phyloP scores from a whole-genome alignment of 169 alveolate species.

The Cryptosporidium tyzzeri region DNA sequence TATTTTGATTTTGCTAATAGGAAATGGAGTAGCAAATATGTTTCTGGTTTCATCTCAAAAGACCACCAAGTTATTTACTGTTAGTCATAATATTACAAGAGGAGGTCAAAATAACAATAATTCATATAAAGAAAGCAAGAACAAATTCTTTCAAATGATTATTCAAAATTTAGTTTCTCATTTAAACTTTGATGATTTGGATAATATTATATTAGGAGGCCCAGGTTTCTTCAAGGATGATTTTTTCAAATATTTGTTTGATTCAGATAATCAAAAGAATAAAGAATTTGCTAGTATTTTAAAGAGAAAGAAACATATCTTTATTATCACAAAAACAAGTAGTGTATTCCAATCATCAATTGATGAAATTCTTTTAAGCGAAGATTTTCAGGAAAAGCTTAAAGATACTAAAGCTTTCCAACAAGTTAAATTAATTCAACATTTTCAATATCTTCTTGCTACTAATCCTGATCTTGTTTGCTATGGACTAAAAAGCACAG shows the following conservation, averaged over 20 bases:
- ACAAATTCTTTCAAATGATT: conserved; percentile 46
- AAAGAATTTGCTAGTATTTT: conserved; percentile 14
- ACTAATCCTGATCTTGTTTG: conserved; percentile 40
- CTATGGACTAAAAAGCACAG: conserved; percentile 37
- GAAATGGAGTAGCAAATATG: conserved; percentile 59
- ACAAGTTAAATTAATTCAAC: conserved; percentile 26
- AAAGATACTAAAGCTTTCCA: conserved; percentile 67
- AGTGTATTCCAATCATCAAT: conserved; percentile 45
- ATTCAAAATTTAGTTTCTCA: conserved; percentile 24
- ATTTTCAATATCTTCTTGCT: conserved; percentile 30
- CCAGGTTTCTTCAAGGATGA: conserved; percentile 68
- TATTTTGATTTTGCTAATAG: conserved; percentile 40
- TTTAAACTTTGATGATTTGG: conserved; percentile 42
- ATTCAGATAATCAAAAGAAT: neutral
- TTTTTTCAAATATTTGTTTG: conserved; percentile 22
- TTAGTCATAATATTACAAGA: conserved; percentile 54
- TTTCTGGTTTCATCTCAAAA: conserved; percentile 35
- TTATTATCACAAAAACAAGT: conserved; percentile 27
- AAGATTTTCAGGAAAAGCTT: conserved; percentile 46
- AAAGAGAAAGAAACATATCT: conserved; percentile 40
- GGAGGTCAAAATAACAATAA: neutral
- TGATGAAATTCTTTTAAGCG: conserved; percentile 36
- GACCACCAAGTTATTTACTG: conserved; percentile 21
- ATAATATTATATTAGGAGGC: conserved; percentile 52
- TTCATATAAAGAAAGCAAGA: conserved; percentile 46